A percentile compares a stretch with the other conserved stretches of the same genome.
These are phyloP conservation scores for Candida sphagnicola DNA, from an alignment of 805 yeast genomes.

Conservation along the genomic window DNA sequence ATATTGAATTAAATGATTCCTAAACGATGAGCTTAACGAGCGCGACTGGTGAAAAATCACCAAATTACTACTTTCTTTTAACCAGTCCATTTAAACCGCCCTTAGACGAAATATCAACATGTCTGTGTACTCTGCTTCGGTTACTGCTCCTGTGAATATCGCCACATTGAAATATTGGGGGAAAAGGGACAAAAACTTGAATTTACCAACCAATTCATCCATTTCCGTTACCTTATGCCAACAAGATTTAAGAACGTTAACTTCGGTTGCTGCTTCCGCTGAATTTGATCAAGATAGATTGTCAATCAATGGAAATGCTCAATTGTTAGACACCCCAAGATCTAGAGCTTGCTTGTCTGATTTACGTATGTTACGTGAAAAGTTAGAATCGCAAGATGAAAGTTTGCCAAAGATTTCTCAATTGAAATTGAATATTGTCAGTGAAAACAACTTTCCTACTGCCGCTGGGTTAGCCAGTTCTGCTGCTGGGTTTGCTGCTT, in stretches of 20 bases:
- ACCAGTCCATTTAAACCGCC: neutral
- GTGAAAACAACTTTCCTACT: slow-evolving; percentile 97
- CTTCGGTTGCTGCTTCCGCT: slow-evolving; percentile 75
- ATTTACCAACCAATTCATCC: slow-evolving; percentile 93
- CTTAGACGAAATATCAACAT: slow-evolving; percentile 19
- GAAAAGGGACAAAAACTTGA: slow-evolving; percentile 82
- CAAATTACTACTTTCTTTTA: too few species aligned
- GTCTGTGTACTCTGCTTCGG: slow-evolving; percentile 67
- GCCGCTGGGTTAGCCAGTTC: slow-evolving; percentile 98
- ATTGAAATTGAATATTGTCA: slow-evolving; percentile 72
- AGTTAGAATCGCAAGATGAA: slow-evolving; percentile 54
- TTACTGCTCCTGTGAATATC: slow-evolving; percentile 96
- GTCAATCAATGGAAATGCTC: slow-evolving; percentile 83
- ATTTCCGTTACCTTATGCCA: slow-evolving; percentile 93
- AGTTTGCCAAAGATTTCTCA: slow-evolving; percentile 57
- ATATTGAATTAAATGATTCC: too few species aligned
- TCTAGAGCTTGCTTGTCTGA: slow-evolving; percentile 74
- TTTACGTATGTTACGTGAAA: slow-evolving; percentile 62
- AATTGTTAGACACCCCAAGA: slow-evolving; percentile 59
- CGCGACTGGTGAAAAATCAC: too few species aligned
- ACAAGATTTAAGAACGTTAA: slow-evolving; percentile 83
- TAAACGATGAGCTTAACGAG: too few species aligned
- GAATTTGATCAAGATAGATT: slow-evolving; percentile 59
- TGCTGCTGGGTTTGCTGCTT: slow-evolving; percentile 98
- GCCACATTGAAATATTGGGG: slow-evolving; percentile 99